Conservation (phyloP, 129 eudicot species). For the Heracleum sosnowskyi region DNA sequence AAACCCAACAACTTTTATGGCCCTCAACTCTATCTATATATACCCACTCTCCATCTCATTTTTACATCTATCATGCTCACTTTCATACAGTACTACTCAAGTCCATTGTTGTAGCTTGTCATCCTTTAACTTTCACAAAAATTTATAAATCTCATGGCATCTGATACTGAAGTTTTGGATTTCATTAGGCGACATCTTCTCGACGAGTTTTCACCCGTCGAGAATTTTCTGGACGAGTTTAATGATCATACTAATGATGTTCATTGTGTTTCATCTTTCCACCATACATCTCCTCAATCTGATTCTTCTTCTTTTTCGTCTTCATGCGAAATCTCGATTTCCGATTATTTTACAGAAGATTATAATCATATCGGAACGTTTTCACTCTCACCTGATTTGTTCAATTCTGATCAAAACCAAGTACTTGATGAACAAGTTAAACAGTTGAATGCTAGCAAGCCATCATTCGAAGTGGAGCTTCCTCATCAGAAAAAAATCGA, state of each 20-base stretch:
- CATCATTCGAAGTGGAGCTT: constrained; percentile 20
- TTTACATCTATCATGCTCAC: not conserved
- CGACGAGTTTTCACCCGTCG: constrained; percentile 31
- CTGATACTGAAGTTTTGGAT: constrained; percentile 25
- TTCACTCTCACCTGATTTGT: not conserved
- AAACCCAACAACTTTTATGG: not conserved
- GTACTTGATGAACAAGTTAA: constrained; percentile 2
- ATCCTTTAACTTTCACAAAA: not conserved
- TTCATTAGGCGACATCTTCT: constrained; percentile 53
- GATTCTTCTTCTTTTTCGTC: constrained; percentile 8
- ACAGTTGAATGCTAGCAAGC: constrained; percentile 18
- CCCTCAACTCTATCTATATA: not conserved
- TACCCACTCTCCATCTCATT: not conserved
- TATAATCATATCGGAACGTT: not conserved
- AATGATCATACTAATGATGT: not conserved
- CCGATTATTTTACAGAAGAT: constrained; percentile 8
- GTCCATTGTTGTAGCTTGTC: not conserved
- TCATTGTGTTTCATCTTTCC: not conserved
- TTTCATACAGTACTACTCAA: too few species aligned
- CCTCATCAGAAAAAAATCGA: constrained; percentile 24
- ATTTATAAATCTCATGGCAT: too few species aligned
- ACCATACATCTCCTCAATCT: constrained; percentile 9
- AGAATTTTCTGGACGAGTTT: not conserved
- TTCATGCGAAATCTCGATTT: not conserved
- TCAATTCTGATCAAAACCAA: not conserved